Evolutionary conservation across 2,329 filamentous ascomycete genomes (phyloP).

Genomic region (Aspergillus thermomutatus): DNA sequence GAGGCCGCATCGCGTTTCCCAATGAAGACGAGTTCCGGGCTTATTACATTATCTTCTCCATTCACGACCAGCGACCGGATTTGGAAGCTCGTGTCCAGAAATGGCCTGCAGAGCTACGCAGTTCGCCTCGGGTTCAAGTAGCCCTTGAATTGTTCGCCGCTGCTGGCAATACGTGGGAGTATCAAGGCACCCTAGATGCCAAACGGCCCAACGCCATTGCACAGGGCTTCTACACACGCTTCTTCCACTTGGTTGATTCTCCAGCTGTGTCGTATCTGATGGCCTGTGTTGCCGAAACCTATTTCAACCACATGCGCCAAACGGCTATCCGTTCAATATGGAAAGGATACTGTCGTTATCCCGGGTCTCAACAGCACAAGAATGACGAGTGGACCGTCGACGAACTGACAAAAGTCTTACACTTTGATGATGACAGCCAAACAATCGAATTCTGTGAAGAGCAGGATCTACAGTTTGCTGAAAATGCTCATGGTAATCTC

Average conservation of each 20-base stretch:
- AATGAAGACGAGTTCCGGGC: constrained; percentile 64
- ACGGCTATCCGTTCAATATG: constrained; percentile 55
- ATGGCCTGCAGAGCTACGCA: constrained; percentile 50
- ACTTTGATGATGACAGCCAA: constrained; percentile 55
- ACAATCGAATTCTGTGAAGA: constrained; percentile 52
- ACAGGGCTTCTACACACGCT: constrained; percentile 56
- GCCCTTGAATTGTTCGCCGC: constrained; percentile 57
- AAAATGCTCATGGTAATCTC: constrained; percentile 43
- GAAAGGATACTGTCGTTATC: constrained; percentile 49
- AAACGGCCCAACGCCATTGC: constrained; percentile 51
- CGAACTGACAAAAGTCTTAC: constrained; percentile 50
- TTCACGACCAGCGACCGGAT: constrained; percentile 51
- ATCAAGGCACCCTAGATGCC: constrained; percentile 51
- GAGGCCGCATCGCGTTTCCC: constrained; percentile 46
- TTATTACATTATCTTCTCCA: constrained; percentile 58
- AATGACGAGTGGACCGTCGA: constrained; percentile 57
- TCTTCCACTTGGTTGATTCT: constrained; percentile 57
- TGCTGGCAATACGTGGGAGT: constrained; percentile 52
- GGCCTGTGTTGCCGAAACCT: constrained; percentile 62
- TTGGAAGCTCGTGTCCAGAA: constrained; percentile 57
- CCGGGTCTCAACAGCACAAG: constrained; percentile 46
- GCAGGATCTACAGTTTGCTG: constrained; percentile 51
- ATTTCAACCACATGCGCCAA: constrained; percentile 58
- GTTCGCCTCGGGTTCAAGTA: constrained; percentile 52
- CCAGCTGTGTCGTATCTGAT: constrained; percentile 58